Conservation (phyloP, 2,329 filamentous ascomycete genomes). For the Dactylonectria macrodidyma region DNA sequence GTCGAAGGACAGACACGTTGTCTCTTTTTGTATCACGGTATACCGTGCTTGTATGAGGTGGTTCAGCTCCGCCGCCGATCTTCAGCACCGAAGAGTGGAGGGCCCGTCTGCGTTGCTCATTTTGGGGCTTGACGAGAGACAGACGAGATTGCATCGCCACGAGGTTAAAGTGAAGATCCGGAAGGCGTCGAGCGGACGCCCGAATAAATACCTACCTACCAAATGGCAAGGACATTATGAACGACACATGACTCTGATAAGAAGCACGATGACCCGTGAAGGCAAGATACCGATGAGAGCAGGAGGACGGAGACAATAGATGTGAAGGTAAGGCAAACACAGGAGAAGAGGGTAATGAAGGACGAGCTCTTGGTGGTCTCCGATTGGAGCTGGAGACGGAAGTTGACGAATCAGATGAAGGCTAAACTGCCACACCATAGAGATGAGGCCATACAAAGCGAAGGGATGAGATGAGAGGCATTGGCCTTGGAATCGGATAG, state of each 20-base stretch:
- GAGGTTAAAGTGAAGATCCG: constrained; percentile 80
- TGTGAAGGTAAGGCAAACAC: constrained; percentile 1
- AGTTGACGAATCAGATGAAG: not conserved
- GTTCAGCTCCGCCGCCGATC: constrained; percentile 74
- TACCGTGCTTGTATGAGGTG: constrained; percentile 64
- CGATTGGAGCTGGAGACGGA: not conserved
- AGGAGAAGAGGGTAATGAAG: not conserved
- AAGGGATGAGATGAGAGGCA: constrained; percentile 10
- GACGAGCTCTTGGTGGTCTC: not conserved
- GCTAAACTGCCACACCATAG: constrained; percentile 2
- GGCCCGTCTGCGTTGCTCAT: constrained; percentile 53
- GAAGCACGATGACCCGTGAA: constrained; percentile 5
- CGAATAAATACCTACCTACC: constrained; percentile 54
- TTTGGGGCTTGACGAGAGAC: constrained; percentile 37
- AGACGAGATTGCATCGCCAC: constrained; percentile 66
- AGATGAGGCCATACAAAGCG: constrained; percentile 21
- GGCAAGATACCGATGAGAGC: not conserved
- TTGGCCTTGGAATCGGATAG: constrained; percentile 1
- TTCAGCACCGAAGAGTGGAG: constrained; percentile 80
- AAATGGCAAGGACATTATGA: constrained; percentile 51
- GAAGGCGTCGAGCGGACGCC: constrained; percentile 75
- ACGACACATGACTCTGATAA: constrained; percentile 14
- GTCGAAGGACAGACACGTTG: constrained; percentile 53
- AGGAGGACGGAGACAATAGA: not conserved
- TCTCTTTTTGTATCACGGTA: constrained; percentile 66